Percentiles rank a stretch among this genome's conserved stretches.
Conservation (phyloP, 805 yeast species). For the Metschnikowia picachoensis region DNA sequence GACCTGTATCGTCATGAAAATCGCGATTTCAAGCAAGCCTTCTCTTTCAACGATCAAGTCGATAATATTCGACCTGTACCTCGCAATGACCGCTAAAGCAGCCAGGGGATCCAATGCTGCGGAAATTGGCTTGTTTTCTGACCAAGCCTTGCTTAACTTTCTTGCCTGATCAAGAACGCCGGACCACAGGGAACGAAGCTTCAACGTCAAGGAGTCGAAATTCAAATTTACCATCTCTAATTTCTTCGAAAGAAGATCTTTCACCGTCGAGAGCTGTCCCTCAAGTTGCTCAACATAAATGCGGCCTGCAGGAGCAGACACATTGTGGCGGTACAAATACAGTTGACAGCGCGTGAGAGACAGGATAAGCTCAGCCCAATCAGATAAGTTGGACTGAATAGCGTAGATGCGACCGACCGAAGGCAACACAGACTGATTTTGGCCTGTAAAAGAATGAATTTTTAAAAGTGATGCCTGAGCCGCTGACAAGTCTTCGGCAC, state of each 20-base stretch:
- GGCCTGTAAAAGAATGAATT: neutral
- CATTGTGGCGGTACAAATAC: constrained; percentile 41
- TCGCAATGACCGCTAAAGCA: constrained; percentile 41
- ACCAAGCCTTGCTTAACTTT: constrained; percentile 45
- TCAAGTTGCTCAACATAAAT: constrained; percentile 60
- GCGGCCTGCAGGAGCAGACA: constrained; percentile 51
- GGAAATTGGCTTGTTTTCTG: constrained; percentile 42
- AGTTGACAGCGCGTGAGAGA: constrained; percentile 27
- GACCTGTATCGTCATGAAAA: constrained; percentile 31
- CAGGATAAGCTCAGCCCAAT: constrained; percentile 11
- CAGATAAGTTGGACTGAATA: neutral
- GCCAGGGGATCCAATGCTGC: constrained; percentile 37
- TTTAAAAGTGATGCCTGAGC: constrained; percentile 5
- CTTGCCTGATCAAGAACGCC: constrained; percentile 31
- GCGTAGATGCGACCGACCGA: constrained; percentile 1
- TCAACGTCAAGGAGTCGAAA: constrained; percentile 38
- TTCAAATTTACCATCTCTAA: constrained; percentile 38
- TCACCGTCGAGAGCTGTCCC: constrained; percentile 41
- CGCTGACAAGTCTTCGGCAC: constrained; percentile 3
- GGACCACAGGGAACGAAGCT: constrained; percentile 37
- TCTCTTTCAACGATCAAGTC: neutral
- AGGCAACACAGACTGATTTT: neutral
- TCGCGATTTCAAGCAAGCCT: constrained; percentile 18
- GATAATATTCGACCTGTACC: constrained; percentile 27
- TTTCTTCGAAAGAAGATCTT: constrained; percentile 35